Base-by-base conservation (phyloP, 2,329 filamentous ascomycete species). In the Cercospora sp. region DNA sequence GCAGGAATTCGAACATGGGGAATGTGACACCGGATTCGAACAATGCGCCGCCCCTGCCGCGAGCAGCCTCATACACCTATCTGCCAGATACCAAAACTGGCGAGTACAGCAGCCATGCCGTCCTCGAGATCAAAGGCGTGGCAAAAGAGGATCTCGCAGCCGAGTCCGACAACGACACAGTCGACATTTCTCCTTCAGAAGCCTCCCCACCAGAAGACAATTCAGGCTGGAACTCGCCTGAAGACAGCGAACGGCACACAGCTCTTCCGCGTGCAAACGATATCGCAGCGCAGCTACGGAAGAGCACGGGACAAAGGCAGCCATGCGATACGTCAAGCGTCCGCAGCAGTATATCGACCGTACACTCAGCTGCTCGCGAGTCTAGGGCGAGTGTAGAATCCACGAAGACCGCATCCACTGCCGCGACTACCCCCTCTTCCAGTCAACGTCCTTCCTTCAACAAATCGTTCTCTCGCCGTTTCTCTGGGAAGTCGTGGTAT, bases 61-160 rank as follows among this genome's bases (percentile, higher is more conserved):
- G 86, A 66, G 83, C 87, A 59, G 87, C 87, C 33, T 89, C 87
- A 73, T 88, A 86, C 77, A 86, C 84, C 58, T 83, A 85, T 70
- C 76, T 88, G 60, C 81, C 84, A 3, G 77, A 79, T 30, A 73
- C 77, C 30, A 79, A 77, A 62, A 72, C 76, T 28, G 60, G 77
- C 45, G 70, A 73, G 18, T 75, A 73, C 59, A 64, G 57, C 23
- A 68, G 72, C 33, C 71, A 77, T 36, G 70, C 69, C 13, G 67
- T 77, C 5, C 74, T 80, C 60, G 76, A 77, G 55, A 77, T 86
- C 68, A 83, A 84, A 71, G 81, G 83, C 66, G 66, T 70, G 16
- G 58, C 66, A 6, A 61, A 65, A 23, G 39, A 57, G 39, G 66
- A 69, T n/a, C 64, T 66, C 23, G 58, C 59, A 26, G 51, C 66